These are phyloP conservation scores for Alectoria sarmentosa DNA, from an alignment of 495 filamentous ascomycete genomes.

Conservation along the genomic window DNA sequence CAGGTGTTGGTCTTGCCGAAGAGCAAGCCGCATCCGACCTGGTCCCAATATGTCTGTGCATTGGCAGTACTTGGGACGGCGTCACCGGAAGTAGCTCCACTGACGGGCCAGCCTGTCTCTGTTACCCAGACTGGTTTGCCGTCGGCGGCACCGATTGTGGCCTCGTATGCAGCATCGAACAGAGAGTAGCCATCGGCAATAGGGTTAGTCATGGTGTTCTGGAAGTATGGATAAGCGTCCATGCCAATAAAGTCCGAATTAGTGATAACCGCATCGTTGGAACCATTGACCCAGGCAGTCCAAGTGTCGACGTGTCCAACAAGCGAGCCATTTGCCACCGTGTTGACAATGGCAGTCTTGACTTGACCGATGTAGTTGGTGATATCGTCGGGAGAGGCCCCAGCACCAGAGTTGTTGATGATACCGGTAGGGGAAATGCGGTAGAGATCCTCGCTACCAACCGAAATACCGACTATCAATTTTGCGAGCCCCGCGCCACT, in stretches of 20 bases:
- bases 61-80: constrained; percentile 61
- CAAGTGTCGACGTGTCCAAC: constrained; percentile 92
- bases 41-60: constrained; percentile 71
- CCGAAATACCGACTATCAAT: constrained; percentile 76
- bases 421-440: constrained; percentile 57
- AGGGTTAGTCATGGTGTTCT: constrained; percentile 59
- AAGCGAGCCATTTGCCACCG: constrained; percentile 45
- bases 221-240: constrained; percentile 51
- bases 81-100: constrained; percentile 50
- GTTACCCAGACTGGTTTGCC: constrained; percentile 80
- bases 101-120: constrained; percentile 83
- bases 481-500: constrained; percentile 56
- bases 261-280: constrained; percentile 64
- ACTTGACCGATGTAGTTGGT: constrained; percentile 60
- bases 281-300: constrained; percentile 71
- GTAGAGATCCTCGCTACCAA: constrained; percentile 89
- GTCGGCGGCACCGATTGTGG: constrained; percentile 49
- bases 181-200: constrained; percentile 53
- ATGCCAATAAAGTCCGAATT: constrained; percentile 70
- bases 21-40: constrained; percentile 61
- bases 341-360: constrained; percentile 50
- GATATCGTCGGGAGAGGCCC: constrained; percentile 51
- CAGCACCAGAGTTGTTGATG: constrained; percentile 46
- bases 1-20: constrained; percentile 63
- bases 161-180: constrained; percentile 55